Base-by-base conservation (phyloP, 2,329 filamentous ascomycete species). In the Colletotrichum ledebouriae region DNA sequence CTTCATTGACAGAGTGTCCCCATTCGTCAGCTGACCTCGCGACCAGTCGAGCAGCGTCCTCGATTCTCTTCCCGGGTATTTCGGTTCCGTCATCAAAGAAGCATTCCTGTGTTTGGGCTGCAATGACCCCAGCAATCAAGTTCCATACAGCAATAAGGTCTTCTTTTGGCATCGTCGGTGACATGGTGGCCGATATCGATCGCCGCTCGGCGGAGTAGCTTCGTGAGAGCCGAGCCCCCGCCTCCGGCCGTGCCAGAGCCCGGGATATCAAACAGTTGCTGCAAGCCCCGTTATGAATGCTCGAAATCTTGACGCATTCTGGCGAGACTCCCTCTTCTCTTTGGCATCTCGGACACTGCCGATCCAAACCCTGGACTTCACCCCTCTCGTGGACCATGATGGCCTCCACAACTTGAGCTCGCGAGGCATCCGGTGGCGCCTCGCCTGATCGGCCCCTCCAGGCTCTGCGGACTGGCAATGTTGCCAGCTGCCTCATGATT, bases 91-190 rank as follows among this genome's bases (percentile, higher is more conserved):
- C 44, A 76, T 98, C 96, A 0, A 94, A 90, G 75, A 98, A 97
- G 80, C 94, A 98, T 78, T 98, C 96, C 50, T 92, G 89, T 0
- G 96, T 96, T 81, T 98, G 98, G 1, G 92, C 96, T 77, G 98
- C 97, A 94, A 99, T 98, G 94, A 99, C 97, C 66, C 69, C 72
- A 4, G 73, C 74, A 66, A 75, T 75, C 49, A 75, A 65, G 55
- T 75, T 73, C 57, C 74, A 71, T 7, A 75, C 74, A 6, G 74
- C 74, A 57, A 74, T 71, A 42, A 75, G 72, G 42, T 75, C 73
- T 69, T 61, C 67, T 56, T 61, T 73, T 49, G 37, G 72, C 33
- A 67, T 73, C 52, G 37, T 70, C 34, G 41, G 59, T 10, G 68
- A 44, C 49, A 71, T 69, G n/a, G 68, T 55, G 20, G 71, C 72